phyloP scores from a whole-genome alignment of 1,139 yeast species.

The Cylindricascospora bacillispora region DNA sequence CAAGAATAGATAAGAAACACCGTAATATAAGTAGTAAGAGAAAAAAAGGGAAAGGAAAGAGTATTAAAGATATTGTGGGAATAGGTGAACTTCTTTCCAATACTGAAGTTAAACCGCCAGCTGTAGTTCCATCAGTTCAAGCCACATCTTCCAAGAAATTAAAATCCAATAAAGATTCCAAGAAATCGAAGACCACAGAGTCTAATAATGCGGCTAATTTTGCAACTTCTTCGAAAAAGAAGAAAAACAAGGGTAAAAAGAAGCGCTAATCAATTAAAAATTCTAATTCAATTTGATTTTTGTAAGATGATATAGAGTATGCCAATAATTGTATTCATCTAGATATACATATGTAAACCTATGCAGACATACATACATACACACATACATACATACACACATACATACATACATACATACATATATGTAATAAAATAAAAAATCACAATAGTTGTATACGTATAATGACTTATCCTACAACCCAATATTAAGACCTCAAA shows the following conservation, averaged over 20 bases:
- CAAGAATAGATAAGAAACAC: background rate
- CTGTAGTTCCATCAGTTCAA: slow-evolving; percentile 5
- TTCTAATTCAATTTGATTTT: no score
- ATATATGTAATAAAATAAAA: no score
- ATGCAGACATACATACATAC: no score
- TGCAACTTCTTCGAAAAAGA: slow-evolving; percentile 5
- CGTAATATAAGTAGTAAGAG: slow-evolving; percentile 5
- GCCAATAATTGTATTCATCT: no score
- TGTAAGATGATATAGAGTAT: no score
- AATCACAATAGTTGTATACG: no score
- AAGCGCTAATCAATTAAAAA: slow-evolving; percentile 9
- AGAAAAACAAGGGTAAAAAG: slow-evolving; percentile 15
- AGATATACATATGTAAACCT: no score
- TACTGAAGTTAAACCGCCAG: slow-evolving; percentile 18
- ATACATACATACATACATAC: no score
- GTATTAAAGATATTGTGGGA: slow-evolving; percentile 18
- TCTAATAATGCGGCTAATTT: slow-evolving; percentile 2
- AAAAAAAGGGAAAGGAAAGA: slow-evolving; percentile 4
- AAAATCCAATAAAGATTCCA: slow-evolving; percentile 8
- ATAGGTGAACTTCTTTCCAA: slow-evolving; percentile 20
- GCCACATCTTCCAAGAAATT: slow-evolving; percentile 2
- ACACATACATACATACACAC: no score
- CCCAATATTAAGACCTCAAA: no score
- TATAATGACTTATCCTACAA: no score
- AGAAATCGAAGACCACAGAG: slow-evolving; percentile 6